A percentile compares a stretch with the other conserved stretches of the same genome.
Evolutionary conservation across 2,329 filamentous ascomycete species (phyloP).

Genomic region (Nemania abortiva): DNA sequence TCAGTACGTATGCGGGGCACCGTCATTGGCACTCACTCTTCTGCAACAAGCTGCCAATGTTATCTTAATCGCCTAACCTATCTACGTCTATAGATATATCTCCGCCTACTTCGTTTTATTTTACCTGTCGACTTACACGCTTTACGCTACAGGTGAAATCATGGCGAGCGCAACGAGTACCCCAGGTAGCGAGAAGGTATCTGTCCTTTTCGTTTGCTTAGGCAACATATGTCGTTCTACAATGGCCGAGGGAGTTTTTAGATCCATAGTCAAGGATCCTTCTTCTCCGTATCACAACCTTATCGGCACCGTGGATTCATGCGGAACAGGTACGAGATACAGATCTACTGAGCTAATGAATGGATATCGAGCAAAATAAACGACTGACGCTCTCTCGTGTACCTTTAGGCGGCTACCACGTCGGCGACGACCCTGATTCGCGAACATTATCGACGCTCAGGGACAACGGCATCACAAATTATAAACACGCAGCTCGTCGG

Average conservation of each 20-base stretch:
- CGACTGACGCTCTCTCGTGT: constrained; percentile 10
- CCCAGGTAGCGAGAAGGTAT: constrained; percentile 57
- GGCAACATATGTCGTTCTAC: constrained; percentile 96
- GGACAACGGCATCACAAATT: constrained; percentile 79
- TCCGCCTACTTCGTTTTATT: neutral
- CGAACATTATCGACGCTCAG: constrained; percentile 85
- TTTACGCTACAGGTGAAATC: neutral
- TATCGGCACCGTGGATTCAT: constrained; percentile 82
- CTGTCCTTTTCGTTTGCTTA: constrained; percentile 93
- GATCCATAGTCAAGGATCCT: constrained; percentile 71
- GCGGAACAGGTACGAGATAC: constrained; percentile 74
- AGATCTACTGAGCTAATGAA: neutral
- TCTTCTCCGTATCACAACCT: constrained; percentile 66
- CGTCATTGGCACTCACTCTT: too few relatives aligned
- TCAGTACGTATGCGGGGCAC: neutral
- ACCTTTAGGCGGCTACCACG: constrained; percentile 79
- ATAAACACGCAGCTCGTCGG: constrained; percentile 81
- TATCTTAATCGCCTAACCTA: neutral
- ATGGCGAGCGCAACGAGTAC: constrained; percentile 37
- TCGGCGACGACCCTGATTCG: constrained; percentile 79
- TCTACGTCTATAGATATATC: neutral
- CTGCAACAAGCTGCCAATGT: neutral
- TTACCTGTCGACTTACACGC: neutral
- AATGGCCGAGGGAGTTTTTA: constrained; percentile 97
- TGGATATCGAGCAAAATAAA: neutral